Conservation (phyloP, 75 land plant species). For the Chamaecyparis obtusa region DNA sequence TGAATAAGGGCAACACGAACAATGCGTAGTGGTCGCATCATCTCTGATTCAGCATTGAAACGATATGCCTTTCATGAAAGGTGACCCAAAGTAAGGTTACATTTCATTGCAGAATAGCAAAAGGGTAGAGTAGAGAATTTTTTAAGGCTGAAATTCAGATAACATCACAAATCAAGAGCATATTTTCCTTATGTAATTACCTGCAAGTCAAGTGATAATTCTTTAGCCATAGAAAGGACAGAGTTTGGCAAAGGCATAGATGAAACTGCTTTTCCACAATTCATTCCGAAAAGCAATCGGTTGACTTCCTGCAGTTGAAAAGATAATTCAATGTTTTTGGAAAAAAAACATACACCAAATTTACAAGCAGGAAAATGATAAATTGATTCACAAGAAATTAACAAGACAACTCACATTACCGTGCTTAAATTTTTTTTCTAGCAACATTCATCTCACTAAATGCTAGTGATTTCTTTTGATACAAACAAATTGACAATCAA, state of each 20-base stretch:
- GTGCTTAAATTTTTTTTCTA: not conserved
- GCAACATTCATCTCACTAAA: not conserved
- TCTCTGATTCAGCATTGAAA: conserved; percentile 78
- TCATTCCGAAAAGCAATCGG: conserved; percentile 77
- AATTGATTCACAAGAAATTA: not conserved
- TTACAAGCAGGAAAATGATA: not conserved
- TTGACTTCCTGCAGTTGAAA: conserved; percentile 72
- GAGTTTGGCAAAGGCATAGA: conserved; percentile 40
- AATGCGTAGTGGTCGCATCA: conserved; percentile 65
- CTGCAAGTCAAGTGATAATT: conserved; percentile 77
- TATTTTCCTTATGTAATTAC: conserved; percentile 19
- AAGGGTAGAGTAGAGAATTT: not conserved
- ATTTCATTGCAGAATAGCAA: not conserved
- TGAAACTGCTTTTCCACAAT: conserved; percentile 63
- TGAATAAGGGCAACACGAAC: conserved; percentile 91
- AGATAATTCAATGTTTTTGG: not conserved
- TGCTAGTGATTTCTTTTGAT: not conserved
- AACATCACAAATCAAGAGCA: not conserved
- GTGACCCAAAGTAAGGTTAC: not conserved
- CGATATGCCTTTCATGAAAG: conserved; percentile 52
- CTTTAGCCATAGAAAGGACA: conserved; percentile 32
- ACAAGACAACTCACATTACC: not conserved
- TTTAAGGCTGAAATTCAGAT: not conserved
- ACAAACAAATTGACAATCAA: conserved; percentile 4
- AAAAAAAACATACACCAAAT: not conserved